Percentiles rank a stretch among this genome's conserved stretches.
Conservation (phyloP, 768 basidiomycete species). For the Pleurotus pulmonarius region DNA sequence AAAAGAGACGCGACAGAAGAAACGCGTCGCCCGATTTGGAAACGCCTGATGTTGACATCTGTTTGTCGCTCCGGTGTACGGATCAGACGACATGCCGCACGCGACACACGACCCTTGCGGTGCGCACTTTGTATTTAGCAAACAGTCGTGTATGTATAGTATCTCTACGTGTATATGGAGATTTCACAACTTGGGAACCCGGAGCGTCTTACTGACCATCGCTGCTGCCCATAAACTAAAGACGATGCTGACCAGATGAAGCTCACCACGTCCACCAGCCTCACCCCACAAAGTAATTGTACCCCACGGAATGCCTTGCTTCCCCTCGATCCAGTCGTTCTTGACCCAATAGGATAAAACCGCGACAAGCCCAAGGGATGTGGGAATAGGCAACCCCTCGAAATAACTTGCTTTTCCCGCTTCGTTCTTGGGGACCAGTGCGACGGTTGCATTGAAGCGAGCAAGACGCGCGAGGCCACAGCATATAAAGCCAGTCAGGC, state of each 20-base stretch:
- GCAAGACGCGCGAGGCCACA: slow-evolving; percentile 95
- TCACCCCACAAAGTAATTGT: slow-evolving; percentile 71
- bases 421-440: slow-evolving; percentile 82
- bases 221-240: slow-evolving; percentile 88
- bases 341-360: slow-evolving; percentile 80
- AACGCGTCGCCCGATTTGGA: slow-evolving; percentile 1
- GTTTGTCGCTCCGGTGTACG: neutral
- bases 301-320: slow-evolving; percentile 72
- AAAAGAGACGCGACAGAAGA: neutral
- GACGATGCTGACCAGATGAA: slow-evolving; percentile 77
- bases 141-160: neutral
- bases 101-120: neutral
- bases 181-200: slow-evolving; percentile 68
- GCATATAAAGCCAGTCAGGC: slow-evolving; percentile 88
- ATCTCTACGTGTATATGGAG: neutral
- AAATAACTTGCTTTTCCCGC: slow-evolving; percentile 92
- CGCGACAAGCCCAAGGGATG: slow-evolving; percentile 76
- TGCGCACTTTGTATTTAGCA: neutral
- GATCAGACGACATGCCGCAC: neutral
- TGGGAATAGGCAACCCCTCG: slow-evolving; percentile 96
- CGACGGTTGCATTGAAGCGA: slow-evolving; percentile 98
- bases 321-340: slow-evolving; percentile 80
- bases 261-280: slow-evolving; percentile 72
- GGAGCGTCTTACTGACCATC: slow-evolving; percentile 97
- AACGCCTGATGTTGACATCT: neutral